Evolutionary conservation across 78 protist species (phyloP).

Genomic region (slime mould (Dictyostelium discoideum)): dicty_2.7 NC_007091.3:5110001-5110500

Average conservation of each 20-base stretch:
- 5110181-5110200: slow-evolving; percentile 85
- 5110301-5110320: slow-evolving; percentile 30
- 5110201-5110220: slow-evolving; percentile 89
- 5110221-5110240: slow-evolving; percentile 87
- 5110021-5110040: slow-evolving; percentile 91
- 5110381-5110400: background rate
- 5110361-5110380: background rate
- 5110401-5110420: slow-evolving; percentile 18
- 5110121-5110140: background rate
- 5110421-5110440: slow-evolving; percentile 78
- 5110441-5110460: slow-evolving; percentile 83
- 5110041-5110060: slow-evolving; percentile 75
- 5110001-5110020: slow-evolving; percentile 95
- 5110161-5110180: slow-evolving; percentile 82
- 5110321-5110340: slow-evolving; percentile 7
- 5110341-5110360: background rate
- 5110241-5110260: slow-evolving; percentile 83
- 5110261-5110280: slow-evolving; percentile 20
- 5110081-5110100: slow-evolving; percentile 54
- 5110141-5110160: slow-evolving; percentile 93
- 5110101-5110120: slow-evolving; percentile 11
- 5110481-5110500: background rate
- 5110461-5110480: background rate
- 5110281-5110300: background rate
- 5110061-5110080: slow-evolving; percentile 89